These are phyloP conservation scores for Botrytis tulipae DNA, from an alignment of 2,329 filamentous ascomycete genomes.

Conservation along the genomic window DNA sequence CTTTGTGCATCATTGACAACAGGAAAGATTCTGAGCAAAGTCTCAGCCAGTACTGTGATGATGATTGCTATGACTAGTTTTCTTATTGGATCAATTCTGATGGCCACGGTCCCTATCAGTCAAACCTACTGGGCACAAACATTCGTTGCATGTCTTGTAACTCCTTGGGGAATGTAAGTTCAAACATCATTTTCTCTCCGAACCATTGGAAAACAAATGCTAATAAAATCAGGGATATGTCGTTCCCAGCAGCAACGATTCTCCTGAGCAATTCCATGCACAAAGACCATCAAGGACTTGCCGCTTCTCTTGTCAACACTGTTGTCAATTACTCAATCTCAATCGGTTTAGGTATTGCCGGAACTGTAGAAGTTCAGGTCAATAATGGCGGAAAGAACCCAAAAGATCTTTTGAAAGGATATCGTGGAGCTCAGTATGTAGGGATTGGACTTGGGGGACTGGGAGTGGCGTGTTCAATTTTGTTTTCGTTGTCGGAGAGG, in stretches of 20 bases:
- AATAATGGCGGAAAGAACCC: conserved; percentile 25
- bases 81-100: conserved; percentile 40
- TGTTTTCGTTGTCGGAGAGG: conserved; percentile 33
- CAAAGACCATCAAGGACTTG: conserved; percentile 50
- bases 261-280: conserved; percentile 52
- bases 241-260: conserved; percentile 51
- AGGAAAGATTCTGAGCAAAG: conserved; percentile 38
- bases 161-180: conserved; percentile 45
- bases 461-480: conserved; percentile 40
- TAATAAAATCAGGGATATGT: conserved; percentile 50
- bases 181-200: not conserved
- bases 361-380: conserved; percentile 40
- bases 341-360: conserved; percentile 46
- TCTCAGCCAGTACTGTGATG: conserved; percentile 40
- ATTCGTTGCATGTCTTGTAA: conserved; percentile 58
- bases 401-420: conserved; percentile 12
- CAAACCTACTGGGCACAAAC: conserved; percentile 61
- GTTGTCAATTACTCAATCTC: conserved; percentile 45
- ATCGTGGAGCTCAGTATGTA: conserved; percentile 18
- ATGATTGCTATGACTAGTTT: conserved; percentile 41
- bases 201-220: not conserved
- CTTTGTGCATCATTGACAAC: conserved; percentile 40
- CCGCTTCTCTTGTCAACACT: conserved; percentile 49
- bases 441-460: conserved; percentile 35
- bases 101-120: conserved; percentile 29